Percentiles rank a stretch among this genome's conserved stretches.
Evolutionary conservation across 2,329 filamentous ascomycete genomes (phyloP).

Genomic region (Pseudopyricularia javanii): DNA sequence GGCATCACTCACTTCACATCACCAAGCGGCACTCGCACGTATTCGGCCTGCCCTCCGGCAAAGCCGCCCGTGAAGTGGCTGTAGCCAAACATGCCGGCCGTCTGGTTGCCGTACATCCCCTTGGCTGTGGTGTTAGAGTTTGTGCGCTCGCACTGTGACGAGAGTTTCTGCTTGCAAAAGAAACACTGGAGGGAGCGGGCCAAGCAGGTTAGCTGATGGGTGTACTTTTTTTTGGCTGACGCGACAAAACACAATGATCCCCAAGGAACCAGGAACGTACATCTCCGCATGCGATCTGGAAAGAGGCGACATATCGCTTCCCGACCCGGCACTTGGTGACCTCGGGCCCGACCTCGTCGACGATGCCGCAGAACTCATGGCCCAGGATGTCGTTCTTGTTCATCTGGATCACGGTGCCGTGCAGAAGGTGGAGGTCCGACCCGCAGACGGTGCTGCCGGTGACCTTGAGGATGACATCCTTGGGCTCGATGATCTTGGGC

Average conservation of each 20-base stretch:
- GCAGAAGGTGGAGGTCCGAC: slow-evolving; percentile 45
- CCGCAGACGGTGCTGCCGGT: slow-evolving; percentile 51
- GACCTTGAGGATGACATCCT: slow-evolving; percentile 70
- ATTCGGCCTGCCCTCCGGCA: slow-evolving; percentile 79
- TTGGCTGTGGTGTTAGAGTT: slow-evolving; percentile 61
- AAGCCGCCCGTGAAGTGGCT: slow-evolving; percentile 77
- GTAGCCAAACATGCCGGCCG: slow-evolving; percentile 63
- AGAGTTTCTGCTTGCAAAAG: slow-evolving; percentile 68
- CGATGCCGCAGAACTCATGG: slow-evolving; percentile 46
- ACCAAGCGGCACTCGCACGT: slow-evolving; percentile 67
- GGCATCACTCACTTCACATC: slow-evolving; percentile 58
- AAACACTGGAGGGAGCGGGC: slow-evolving; percentile 55
- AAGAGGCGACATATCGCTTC: slow-evolving; percentile 68
- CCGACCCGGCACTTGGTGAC: slow-evolving; percentile 44
- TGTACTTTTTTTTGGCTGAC: too few species aligned
- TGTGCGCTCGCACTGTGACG: slow-evolving; percentile 69
- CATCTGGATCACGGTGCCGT: slow-evolving; percentile 43
- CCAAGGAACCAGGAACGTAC: slow-evolving; percentile 4
- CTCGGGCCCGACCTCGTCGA: slow-evolving; percentile 39
- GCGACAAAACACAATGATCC: not conserved
- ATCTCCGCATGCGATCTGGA: slow-evolving; percentile 65
- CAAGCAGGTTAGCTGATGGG: not conserved
- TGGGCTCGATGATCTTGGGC: slow-evolving; percentile 59
- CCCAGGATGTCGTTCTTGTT: slow-evolving; percentile 56
- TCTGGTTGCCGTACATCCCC: slow-evolving; percentile 67